phyloP scores from a whole-genome alignment of 805 yeast species.

The Komagataella mondaviorum region DNA sequence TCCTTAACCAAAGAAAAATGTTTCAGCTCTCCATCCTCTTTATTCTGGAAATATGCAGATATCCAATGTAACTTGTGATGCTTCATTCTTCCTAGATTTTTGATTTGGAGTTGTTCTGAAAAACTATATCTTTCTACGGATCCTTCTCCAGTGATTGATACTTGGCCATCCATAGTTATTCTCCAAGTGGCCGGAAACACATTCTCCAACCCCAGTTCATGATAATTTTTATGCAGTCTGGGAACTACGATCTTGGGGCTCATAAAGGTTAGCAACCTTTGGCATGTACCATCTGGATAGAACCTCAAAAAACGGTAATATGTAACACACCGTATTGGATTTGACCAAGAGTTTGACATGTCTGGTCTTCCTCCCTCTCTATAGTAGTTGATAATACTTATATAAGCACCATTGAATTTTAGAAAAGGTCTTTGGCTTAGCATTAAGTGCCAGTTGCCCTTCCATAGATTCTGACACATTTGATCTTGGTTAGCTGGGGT shows the following conservation, averaged over 20 bases:
- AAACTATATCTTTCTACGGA: constrained; percentile 48
- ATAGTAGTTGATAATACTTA: constrained; percentile 72
- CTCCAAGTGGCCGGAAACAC: constrained; percentile 44
- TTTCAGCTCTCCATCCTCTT: constrained; percentile 39
- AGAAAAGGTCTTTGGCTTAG: constrained; percentile 56
- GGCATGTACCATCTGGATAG: constrained; percentile 62
- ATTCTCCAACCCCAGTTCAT: constrained; percentile 17
- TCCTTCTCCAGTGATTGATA: constrained; percentile 42
- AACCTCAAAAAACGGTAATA: constrained; percentile 81
- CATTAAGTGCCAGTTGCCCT: constrained; percentile 36
- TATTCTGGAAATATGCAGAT: constrained; percentile 41
- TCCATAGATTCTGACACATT: constrained; percentile 26
- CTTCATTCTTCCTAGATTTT: constrained; percentile 43
- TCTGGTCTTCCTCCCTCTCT: constrained; percentile 71
- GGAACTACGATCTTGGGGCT: constrained; percentile 65
- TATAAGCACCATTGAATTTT: constrained; percentile 73
- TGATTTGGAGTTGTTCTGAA: constrained; percentile 47
- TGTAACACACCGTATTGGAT: constrained; percentile 74
- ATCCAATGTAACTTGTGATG: constrained; percentile 69
- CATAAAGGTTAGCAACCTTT: constrained; percentile 53
- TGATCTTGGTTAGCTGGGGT: constrained; percentile 15
- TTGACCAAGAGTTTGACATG: constrained; percentile 50
- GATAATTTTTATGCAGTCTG: constrained; percentile 22
- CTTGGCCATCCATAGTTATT: constrained; percentile 35
- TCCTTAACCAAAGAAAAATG: constrained; percentile 55